Conservation (phyloP, 1,139 yeast genomes). For the Saccharomyces hybrid region DNA sequence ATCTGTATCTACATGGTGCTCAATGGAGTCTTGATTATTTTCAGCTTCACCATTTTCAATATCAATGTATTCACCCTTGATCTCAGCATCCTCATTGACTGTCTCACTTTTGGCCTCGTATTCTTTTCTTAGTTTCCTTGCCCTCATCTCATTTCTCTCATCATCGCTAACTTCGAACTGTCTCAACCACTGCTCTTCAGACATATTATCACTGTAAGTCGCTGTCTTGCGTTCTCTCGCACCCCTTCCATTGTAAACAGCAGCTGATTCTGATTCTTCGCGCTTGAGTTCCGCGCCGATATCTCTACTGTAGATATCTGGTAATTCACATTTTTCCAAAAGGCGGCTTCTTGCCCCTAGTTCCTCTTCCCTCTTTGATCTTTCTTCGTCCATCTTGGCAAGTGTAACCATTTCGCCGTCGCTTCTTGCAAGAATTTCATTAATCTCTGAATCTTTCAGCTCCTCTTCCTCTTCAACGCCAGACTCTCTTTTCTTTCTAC, state of each 20-base stretch:
- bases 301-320: conserved; percentile 60
- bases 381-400: conserved; percentile 49
- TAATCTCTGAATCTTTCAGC: conserved; percentile 64
- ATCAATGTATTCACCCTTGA: not conserved
- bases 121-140: conserved; percentile 5
- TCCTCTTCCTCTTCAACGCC: conserved; percentile 42
- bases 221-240: conserved; percentile 55
- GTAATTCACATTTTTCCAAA: conserved; percentile 55
- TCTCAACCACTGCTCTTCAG: conserved; percentile 73
- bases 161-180: conserved; percentile 43
- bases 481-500: conserved; percentile 40
- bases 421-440: conserved; percentile 62
- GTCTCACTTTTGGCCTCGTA: conserved; percentile 1
- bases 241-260: conserved; percentile 43
- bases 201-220: conserved; percentile 57
- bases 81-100: not conserved
- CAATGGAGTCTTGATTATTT: not conserved
- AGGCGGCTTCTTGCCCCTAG: conserved; percentile 42
- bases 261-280: conserved; percentile 39
- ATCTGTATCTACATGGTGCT: conserved; percentile 8
- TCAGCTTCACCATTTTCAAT: not conserved
- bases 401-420: conserved; percentile 52
- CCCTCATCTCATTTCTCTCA: conserved; percentile 18
- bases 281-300: conserved; percentile 43
- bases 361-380: conserved; percentile 41